Base-by-base conservation (phyloP, 1,284 basidiomycete genomes). In the Ustilago trichophora region DNA sequence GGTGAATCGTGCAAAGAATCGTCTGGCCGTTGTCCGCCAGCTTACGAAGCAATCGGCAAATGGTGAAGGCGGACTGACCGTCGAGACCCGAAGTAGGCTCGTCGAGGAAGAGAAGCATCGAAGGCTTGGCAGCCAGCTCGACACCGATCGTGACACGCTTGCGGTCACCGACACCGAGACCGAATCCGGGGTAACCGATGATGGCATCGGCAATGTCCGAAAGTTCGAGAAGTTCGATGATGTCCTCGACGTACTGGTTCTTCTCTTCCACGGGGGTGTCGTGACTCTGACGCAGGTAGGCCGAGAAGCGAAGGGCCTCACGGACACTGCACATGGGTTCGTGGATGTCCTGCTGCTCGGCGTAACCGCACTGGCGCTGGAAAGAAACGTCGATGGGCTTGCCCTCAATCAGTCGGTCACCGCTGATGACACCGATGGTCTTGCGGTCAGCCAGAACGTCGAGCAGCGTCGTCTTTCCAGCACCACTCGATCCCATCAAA, bases 91-190 rank as follows among this genome's bases (percentile, higher is more conserved):
- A 69, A 3, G 74, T 78, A 13, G 74, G 76, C 44, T 78, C 76
- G 49, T 78, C 76, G n/a, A 78, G 68, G 75, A 76, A 77, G 26
- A 77, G 63, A 6, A 77, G 63, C 40, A 77, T 54, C 33, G 71
- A 62, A 6, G 75, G 75, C 52, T 75, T 76, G 43, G 74, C 74
- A 8, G 73, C 75, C 3, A 77, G 58, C 58, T 77, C 75, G 9
- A 77, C 74, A 22, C 64, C 76, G 31, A 77, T 78, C 4, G 74
- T 76, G 8, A 78, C 72, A 5, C 76, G 54, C 57, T 78, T 78
- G 9, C 72, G 29, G 10, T 56, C 45, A 40, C 73, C 76, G 3
- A 78, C 67, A 11, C 67, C 63, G n/a, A 78, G 63, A 29, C 75
- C 76, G 11, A 63, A 63, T 9, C 73, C 76, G 15, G 70, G 70